phyloP scores from a whole-genome alignment of 768 basidiomycete genomes.

The Trametes elegans region DNA sequence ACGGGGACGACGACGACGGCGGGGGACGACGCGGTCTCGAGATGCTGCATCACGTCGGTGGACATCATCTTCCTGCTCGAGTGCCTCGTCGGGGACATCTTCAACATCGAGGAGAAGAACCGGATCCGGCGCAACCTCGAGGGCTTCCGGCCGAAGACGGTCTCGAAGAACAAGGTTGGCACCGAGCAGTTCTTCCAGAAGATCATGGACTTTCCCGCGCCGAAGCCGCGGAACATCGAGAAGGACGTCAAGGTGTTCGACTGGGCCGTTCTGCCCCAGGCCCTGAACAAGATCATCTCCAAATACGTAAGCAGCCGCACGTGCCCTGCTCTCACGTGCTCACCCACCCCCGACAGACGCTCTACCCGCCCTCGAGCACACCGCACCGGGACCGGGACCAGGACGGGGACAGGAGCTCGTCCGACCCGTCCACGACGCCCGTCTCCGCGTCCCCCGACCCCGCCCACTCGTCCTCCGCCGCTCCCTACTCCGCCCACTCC shows the following conservation, averaged over 20 bases:
- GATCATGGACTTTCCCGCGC: conserved; percentile 95
- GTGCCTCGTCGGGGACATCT: conserved; percentile 67
- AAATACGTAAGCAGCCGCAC: conserved; percentile 66
- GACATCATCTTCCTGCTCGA: conserved; percentile 95
- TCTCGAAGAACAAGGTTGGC: conserved; percentile 80
- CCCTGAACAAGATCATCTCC: conserved; percentile 74
- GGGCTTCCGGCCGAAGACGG: conserved; percentile 85
- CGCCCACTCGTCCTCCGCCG: not conserved
- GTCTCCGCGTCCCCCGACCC: conserved; percentile 7
- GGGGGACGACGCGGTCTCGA: not conserved
- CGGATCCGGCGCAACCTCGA: conserved; percentile 93
- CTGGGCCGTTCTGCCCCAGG: conserved; percentile 68
- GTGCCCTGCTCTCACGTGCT: not conserved
- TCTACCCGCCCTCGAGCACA: conserved; percentile 13
- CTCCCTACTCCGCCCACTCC: conserved; percentile 8
- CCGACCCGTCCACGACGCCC: not conserved
- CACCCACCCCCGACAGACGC: not conserved
- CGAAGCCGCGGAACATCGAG: conserved; percentile 95
- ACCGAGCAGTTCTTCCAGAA: conserved; percentile 88
- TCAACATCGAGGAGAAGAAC: conserved; percentile 96
- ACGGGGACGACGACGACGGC: no score
- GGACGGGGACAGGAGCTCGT: not conserved
- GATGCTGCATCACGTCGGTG: conserved; percentile 89
- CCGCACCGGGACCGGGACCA: no score
- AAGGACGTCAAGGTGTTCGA: conserved; percentile 92